Conservation (phyloP, 169 alveolate genomes). For the Amoebophrya sp. region DNA sequence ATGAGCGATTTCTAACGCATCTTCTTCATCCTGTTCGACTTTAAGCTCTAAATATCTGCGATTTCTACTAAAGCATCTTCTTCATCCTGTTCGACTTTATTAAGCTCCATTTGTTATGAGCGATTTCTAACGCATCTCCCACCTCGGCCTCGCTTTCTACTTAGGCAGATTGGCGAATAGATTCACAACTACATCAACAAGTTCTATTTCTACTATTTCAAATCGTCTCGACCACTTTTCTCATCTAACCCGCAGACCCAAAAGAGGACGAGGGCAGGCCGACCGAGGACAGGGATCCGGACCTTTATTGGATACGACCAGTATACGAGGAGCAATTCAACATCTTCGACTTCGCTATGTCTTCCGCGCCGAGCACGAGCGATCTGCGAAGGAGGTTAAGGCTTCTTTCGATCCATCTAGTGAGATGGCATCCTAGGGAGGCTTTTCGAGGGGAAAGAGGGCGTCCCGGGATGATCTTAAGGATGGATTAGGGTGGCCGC, state of each 20-base stretch:
- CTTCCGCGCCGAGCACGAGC: too few species aligned
- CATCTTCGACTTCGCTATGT: neutral
- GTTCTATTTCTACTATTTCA: too few species aligned
- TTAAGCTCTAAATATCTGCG: neutral
- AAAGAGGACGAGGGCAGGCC: too few species aligned
- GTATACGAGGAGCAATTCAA: too few species aligned
- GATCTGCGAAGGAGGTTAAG: too few species aligned
- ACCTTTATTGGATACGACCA: too few species aligned
- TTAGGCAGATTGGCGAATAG: too few species aligned
- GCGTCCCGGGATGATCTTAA: neutral
- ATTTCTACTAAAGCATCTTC: neutral
- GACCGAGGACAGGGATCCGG: too few species aligned
- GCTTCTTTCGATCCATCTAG: neutral
- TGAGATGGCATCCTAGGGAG: neutral
- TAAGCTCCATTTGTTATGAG: neutral
- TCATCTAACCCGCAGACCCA: too few species aligned
- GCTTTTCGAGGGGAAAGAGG: neutral
- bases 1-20: neutral
- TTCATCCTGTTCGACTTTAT: neutral
- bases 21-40: neutral
- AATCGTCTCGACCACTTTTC: too few species aligned
- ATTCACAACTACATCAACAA: too few species aligned
- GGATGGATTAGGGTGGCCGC: neutral
- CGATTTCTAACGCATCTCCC: neutral
- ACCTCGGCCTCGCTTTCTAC: neutral